These are phyloP conservation scores for Dicorynia guianensis DNA, from an alignment of 306 rosid species.

Conservation along the genomic window DNA sequence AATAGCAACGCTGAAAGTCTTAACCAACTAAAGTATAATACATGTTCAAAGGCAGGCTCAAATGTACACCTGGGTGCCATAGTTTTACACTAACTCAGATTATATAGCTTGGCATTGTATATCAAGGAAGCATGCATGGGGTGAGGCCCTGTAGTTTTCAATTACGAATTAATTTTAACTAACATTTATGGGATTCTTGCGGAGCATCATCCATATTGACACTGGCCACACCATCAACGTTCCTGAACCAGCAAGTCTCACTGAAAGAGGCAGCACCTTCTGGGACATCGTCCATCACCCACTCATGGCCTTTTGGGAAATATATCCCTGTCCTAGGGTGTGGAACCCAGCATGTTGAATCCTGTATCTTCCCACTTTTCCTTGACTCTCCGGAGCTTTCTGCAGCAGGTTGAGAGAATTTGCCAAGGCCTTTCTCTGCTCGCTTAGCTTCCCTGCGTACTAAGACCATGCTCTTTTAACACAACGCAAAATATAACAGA, in stretches of 20 bases:
- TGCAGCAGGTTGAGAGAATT: slow-evolving; percentile 13
- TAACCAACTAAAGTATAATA: too few relatives aligned
- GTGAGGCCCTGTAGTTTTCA: neutral
- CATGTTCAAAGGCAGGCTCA: too few relatives aligned
- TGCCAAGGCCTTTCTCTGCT: slow-evolving; percentile 33
- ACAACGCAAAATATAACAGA: neutral
- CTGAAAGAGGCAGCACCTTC: slow-evolving; percentile 56
- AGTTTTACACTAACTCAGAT: neutral
- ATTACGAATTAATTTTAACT: too few relatives aligned
- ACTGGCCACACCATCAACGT: slow-evolving; percentile 58
- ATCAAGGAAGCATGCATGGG: neutral
- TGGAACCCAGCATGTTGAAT: slow-evolving; percentile 61
- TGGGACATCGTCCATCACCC: slow-evolving; percentile 74
- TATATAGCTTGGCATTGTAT: neutral
- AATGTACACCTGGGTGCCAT: too few relatives aligned
- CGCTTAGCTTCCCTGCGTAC: slow-evolving; percentile 40
- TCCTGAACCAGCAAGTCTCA: slow-evolving; percentile 65
- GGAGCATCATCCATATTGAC: slow-evolving; percentile 27
- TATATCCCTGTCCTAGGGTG: slow-evolving; percentile 77
- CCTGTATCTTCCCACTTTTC: slow-evolving; percentile 26
- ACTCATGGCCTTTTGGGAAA: slow-evolving; percentile 74
- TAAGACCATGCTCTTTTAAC: neutral
- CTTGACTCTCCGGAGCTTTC: neutral
- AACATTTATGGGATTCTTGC: neutral
- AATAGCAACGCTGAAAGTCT: too few relatives aligned